Evolutionary conservation across 2,329 filamentous ascomycete species (phyloP).

Genomic region (Seiridium unicorne): DNA sequence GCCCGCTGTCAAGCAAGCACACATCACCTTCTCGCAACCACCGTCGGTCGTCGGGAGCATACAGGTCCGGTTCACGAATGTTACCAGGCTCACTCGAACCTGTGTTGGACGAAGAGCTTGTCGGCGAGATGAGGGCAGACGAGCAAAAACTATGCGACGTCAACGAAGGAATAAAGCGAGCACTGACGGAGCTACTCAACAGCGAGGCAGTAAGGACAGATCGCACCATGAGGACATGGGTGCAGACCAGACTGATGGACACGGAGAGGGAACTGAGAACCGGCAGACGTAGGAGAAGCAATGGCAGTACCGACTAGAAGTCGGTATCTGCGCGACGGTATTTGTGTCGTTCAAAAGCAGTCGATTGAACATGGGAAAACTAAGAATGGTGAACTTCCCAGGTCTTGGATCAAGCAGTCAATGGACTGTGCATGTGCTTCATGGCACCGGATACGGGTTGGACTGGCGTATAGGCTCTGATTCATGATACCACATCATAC

Average conservation of each 20-base stretch:
- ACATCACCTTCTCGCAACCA: conserved; percentile 28
- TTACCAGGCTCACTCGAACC: conserved; percentile 26
- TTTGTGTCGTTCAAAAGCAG: too few relatives aligned
- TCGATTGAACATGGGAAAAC: too few relatives aligned
- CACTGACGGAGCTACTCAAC: conserved; percentile 61
- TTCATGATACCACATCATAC: conserved; percentile 1
- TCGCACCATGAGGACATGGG: conserved; percentile 53
- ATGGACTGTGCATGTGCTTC: background rate
- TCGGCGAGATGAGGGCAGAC: conserved; percentile 48
- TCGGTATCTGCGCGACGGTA: too few relatives aligned
- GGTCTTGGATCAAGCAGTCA: too few relatives aligned
- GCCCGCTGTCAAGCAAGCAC: conserved; percentile 43
- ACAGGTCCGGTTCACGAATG: conserved; percentile 3
- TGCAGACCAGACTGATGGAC: conserved; percentile 58
- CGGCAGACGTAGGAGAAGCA: conserved; percentile 47
- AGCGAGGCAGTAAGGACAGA: conserved; percentile 54
- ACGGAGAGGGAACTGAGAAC: conserved; percentile 58
- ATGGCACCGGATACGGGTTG: background rate
- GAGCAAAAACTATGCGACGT: conserved; percentile 54
- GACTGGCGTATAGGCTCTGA: background rate
- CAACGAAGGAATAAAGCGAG: conserved; percentile 61
- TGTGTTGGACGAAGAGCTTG: conserved; percentile 45
- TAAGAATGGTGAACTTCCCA: too few relatives aligned
- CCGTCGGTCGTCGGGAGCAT: conserved; percentile 18
- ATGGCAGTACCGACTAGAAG: conserved; percentile 22